A percentile compares a stretch with the other conserved stretches of the same genome.
phyloP scores from a whole-genome alignment of 768 basidiomycete species.

The Tricholoma saponaceum region DNA sequence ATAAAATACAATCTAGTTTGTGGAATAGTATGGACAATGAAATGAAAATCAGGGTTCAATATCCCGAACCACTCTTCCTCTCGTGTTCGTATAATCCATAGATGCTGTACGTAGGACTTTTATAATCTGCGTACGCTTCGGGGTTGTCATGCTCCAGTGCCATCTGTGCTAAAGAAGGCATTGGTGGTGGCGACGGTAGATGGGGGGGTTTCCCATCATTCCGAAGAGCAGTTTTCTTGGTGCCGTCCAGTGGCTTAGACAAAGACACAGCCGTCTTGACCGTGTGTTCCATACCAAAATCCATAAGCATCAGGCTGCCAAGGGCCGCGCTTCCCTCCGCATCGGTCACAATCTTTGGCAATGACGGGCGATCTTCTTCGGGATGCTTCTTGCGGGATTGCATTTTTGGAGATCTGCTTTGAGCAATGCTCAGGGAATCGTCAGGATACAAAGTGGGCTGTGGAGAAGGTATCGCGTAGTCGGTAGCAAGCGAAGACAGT shows the following conservation, averaged over 20 bases:
- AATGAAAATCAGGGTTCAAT: neutral
- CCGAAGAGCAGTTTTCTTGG: constrained; percentile 14
- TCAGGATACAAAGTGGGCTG: constrained; percentile 68
- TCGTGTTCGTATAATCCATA: constrained; percentile 69
- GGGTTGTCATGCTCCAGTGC: constrained; percentile 60
- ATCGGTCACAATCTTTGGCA: constrained; percentile 19
- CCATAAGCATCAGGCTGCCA: constrained; percentile 60
- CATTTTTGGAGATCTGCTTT: constrained; percentile 23
- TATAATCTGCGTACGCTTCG: constrained; percentile 60
- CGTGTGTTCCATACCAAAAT: constrained; percentile 32
- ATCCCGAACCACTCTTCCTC: constrained; percentile 40
- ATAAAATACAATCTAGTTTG: neutral
- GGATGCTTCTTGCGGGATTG: constrained; percentile 1
- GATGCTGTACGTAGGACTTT: constrained; percentile 81
- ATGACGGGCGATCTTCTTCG: constrained; percentile 14
- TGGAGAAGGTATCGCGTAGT: constrained; percentile 40
- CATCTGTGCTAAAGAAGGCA: constrained; percentile 78
- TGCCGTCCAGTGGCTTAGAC: constrained; percentile 29
- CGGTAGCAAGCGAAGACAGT: constrained; percentile 32
- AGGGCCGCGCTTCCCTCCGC: constrained; percentile 44
- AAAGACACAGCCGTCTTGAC: constrained; percentile 18
- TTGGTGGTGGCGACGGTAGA: constrained; percentile 73
- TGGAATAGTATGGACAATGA: neutral
- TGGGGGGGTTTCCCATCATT: constrained; percentile 64
- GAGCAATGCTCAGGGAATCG: constrained; percentile 63